Evolutionary conservation across 2,329 filamentous ascomycete species (phyloP).

Genomic region (Ophiocordyceps robertsii): DNA sequence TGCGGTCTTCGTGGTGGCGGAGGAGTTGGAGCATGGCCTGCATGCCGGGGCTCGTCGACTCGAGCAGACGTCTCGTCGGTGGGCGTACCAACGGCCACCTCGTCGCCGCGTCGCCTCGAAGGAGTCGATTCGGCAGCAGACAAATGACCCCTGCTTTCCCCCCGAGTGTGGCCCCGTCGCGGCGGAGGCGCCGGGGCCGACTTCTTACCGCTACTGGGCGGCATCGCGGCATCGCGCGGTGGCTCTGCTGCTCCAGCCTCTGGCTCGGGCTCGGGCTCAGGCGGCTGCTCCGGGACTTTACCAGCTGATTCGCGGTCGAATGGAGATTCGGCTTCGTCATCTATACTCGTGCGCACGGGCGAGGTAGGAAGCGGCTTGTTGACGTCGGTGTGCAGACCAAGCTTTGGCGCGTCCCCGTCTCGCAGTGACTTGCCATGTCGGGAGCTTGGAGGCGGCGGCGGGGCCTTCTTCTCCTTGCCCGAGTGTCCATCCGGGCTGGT

Average conservation of each 20-base stretch:
- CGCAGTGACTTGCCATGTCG: slow-evolving; percentile 66
- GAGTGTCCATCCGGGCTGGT: slow-evolving; percentile 2
- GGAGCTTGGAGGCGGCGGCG: slow-evolving; percentile 59
- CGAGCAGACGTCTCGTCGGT: slow-evolving; percentile 34
- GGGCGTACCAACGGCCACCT: slow-evolving; percentile 32
- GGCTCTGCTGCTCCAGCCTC: background rate
- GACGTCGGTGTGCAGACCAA: slow-evolving; percentile 8
- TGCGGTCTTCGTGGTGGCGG: slow-evolving; percentile 40
- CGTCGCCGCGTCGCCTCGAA: slow-evolving; percentile 12
- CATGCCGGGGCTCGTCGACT: slow-evolving; percentile 29
- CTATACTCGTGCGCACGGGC: slow-evolving; percentile 30
- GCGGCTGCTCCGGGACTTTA: slow-evolving; percentile 29
- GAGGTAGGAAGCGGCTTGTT: slow-evolving; percentile 47
- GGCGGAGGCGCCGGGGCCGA: slow-evolving; percentile 38
- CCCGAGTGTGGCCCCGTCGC: slow-evolving; percentile 30
- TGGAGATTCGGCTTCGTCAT: slow-evolving; percentile 34
- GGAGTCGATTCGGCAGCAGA: slow-evolving; percentile 3
- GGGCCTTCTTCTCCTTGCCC: slow-evolving; percentile 41
- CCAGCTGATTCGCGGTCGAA: slow-evolving; percentile 41
- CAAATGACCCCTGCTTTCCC: slow-evolving; percentile 25
- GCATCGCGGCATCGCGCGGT: background rate
- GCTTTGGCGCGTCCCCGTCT: slow-evolving; percentile 3
- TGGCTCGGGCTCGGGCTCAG: background rate
- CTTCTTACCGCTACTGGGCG: slow-evolving; percentile 19
- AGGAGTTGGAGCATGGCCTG: slow-evolving; percentile 31